Evolutionary conservation across 148 eudicot genomes (phyloP).

Genomic region (Cornus kousa): DNA sequence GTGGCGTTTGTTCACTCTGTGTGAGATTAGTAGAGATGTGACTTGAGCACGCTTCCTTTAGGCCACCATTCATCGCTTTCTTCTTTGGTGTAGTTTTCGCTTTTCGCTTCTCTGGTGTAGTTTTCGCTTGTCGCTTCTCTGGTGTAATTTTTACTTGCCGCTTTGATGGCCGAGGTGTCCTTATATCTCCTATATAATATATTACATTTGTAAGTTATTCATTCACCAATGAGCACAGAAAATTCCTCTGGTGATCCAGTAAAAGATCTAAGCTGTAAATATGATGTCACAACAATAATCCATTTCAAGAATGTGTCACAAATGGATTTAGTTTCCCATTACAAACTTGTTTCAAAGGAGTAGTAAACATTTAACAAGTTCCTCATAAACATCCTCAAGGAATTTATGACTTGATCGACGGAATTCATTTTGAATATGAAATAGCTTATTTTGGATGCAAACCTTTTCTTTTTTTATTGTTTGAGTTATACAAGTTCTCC

Average conservation of each 20-base stretch:
- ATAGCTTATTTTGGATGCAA: not conserved
- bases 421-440: not conserved
- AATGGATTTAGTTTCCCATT: not conserved
- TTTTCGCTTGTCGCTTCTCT: constrained; percentile 34
- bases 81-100: constrained; percentile 37
- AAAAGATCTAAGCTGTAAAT: constrained; percentile 1
- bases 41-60: constrained; percentile 28
- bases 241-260: not conserved
- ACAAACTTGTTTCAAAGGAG: not conserved
- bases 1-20: constrained; percentile 30
- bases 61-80: constrained; percentile 36
- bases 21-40: constrained; percentile 30
- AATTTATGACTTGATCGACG: not conserved
- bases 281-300: not conserved
- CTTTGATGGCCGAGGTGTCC: constrained; percentile 50
- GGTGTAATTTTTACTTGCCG: not conserved
- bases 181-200: constrained; percentile 35
- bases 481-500: not conserved
- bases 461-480: not conserved
- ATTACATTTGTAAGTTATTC: not conserved
- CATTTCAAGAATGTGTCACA: constrained; percentile 2
- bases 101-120: constrained; percentile 49
- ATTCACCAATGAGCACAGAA: not conserved
- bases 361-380: not conserved
- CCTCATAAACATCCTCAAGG: not conserved